Evolutionary conservation across 2,329 filamentous ascomycete species (phyloP).

Genomic region (Verticillium klebahnii): DNA sequence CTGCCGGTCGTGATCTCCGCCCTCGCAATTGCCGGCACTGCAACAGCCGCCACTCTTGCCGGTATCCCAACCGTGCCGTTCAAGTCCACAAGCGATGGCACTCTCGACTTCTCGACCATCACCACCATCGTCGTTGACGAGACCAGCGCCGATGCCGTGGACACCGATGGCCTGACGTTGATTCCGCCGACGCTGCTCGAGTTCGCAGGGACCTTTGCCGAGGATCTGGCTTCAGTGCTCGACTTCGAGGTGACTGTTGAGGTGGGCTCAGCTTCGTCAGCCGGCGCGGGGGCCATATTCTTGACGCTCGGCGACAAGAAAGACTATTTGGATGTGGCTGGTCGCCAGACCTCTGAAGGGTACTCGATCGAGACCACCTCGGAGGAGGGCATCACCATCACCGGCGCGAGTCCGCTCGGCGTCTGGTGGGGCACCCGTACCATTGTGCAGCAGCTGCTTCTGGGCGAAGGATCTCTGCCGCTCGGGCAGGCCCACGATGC

Average conservation of each 20-base stretch:
- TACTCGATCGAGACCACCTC: constrained; percentile 33
- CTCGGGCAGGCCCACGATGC: constrained; percentile 27
- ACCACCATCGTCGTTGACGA: neutral
- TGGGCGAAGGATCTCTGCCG: constrained; percentile 22
- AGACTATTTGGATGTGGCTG: constrained; percentile 19
- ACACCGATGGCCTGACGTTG: constrained; percentile 41
- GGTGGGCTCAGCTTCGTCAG: constrained; percentile 28
- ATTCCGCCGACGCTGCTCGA: constrained; percentile 46
- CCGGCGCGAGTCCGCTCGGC: constrained; percentile 36
- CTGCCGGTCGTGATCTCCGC: neutral
- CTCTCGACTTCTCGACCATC: neutral
- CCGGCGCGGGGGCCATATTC: constrained; percentile 33
- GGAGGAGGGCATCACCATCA: constrained; percentile 26
- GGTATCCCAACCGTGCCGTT: neutral
- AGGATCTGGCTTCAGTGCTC: constrained; percentile 37
- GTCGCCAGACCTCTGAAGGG: constrained; percentile 37
- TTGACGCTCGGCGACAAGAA: constrained; percentile 43
- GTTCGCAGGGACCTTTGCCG: constrained; percentile 40
- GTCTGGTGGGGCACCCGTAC: constrained; percentile 44
- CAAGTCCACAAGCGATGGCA: neutral
- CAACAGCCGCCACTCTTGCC: neutral
- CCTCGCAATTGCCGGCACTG: neutral
- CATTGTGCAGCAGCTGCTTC: constrained; percentile 34
- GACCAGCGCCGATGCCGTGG: constrained; percentile 13
- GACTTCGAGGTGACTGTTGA: constrained; percentile 30